Conservation (phyloP, 768 basidiomycete genomes). For the Boletus rufocinnamomeus region DNA sequence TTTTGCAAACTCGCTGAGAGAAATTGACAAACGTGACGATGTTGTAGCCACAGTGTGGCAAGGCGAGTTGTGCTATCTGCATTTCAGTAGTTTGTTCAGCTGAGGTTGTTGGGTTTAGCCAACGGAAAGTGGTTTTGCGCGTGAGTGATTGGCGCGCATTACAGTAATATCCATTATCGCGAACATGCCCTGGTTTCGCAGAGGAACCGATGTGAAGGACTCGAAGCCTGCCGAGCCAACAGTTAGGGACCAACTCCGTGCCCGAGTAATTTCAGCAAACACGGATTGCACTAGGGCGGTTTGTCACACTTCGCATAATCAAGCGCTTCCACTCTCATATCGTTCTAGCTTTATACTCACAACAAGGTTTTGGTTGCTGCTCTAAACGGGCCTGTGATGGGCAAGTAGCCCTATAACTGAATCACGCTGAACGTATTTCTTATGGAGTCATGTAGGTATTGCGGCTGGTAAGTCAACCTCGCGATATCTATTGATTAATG, state of each 20-base stretch:
- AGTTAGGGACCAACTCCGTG: slow-evolving; percentile 49
- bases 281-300: slow-evolving; percentile 69
- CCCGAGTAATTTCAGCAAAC: slow-evolving; percentile 50
- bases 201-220: slow-evolving; percentile 59
- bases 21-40: slow-evolving; percentile 59
- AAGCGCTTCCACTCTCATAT: neutral
- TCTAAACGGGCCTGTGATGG: slow-evolving; percentile 76
- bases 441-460: slow-evolving; percentile 47
- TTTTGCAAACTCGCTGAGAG: slow-evolving; percentile 57
- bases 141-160: slow-evolving; percentile 41
- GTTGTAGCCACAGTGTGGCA: slow-evolving; percentile 70
- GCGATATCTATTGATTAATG: neutral
- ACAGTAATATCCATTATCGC: neutral
- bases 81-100: neutral
- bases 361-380: slow-evolving; percentile 70
- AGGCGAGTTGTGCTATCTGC: slow-evolving; percentile 38
- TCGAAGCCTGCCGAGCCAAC: slow-evolving; percentile 18
- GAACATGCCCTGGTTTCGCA: slow-evolving; percentile 25
- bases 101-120: slow-evolving; percentile 38
- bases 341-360: slow-evolving; percentile 61
- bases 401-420: slow-evolving; percentile 34
- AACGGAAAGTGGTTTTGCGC: slow-evolving; percentile 75
- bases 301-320: slow-evolving; percentile 21
- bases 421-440: slow-evolving; percentile 1
- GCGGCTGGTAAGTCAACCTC: slow-evolving; percentile 50